These are phyloP conservation scores for Boletellus sp. DNA, from an alignment of 1,284 basidiomycete species.

Conservation along the genomic window DNA sequence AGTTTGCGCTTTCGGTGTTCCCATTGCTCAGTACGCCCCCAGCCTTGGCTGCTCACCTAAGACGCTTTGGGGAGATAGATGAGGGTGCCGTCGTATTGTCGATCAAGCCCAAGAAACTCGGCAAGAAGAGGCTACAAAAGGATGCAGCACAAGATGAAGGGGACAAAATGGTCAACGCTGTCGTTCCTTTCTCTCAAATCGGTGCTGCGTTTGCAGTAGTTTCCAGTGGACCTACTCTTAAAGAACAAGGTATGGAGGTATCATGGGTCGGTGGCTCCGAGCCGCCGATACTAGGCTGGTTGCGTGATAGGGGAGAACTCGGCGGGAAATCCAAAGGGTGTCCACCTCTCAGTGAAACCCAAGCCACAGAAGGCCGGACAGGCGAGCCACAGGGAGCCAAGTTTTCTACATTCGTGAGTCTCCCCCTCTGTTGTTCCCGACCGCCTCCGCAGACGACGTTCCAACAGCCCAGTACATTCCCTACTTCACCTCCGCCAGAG, in stretches of 20 bases:
- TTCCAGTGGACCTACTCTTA: constrained; percentile 42
- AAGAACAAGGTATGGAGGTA: constrained; percentile 50
- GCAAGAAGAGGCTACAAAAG: constrained; percentile 21
- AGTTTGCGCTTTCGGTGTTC: constrained; percentile 56
- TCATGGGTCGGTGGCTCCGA: constrained; percentile 70
- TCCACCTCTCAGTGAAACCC: background rate
- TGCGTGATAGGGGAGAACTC: constrained; percentile 67
- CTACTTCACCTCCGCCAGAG: constrained; percentile 18
- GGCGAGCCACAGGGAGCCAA: constrained; percentile 7
- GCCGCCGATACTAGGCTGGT: constrained; percentile 71
- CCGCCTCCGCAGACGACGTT: no score
- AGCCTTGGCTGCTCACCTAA: constrained; percentile 50
- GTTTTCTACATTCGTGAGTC: constrained; percentile 34
- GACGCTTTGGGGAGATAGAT: constrained; percentile 61
- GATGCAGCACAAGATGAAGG: constrained; percentile 40
- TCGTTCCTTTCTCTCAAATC: constrained; percentile 71
- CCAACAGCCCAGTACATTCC: constrained; percentile 23
- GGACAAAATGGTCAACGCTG: constrained; percentile 61
- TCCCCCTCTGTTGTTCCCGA: no score
- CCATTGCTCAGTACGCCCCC: constrained; percentile 51
- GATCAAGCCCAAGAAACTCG: constrained; percentile 45
- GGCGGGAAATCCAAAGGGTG: constrained; percentile 27
- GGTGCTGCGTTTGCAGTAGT: constrained; percentile 71
- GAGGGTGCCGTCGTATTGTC: constrained; percentile 60
- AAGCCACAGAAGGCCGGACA: background rate